A percentile compares a stretch with the other conserved stretches of the same genome.
Evolutionary conservation across 2,329 filamentous ascomycete genomes (phyloP).

Genomic region (Fusarium sp.): DNA sequence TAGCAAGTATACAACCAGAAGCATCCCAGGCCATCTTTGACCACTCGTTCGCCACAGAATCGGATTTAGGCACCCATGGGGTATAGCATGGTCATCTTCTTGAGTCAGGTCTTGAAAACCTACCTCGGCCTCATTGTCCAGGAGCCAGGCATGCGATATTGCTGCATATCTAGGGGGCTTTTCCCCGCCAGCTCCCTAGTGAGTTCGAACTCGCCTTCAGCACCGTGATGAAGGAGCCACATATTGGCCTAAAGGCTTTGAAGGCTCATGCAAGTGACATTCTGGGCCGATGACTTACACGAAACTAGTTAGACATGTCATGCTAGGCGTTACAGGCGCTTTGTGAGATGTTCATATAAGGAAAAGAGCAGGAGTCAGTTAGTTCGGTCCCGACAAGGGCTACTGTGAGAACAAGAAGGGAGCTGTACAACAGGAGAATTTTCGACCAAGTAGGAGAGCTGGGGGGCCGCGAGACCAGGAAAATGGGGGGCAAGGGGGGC

Average conservation of each 20-base stretch:
- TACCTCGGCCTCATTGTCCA: not conserved
- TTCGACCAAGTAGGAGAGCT: not conserved
- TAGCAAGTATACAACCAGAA: not conserved
- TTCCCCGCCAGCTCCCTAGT: not conserved
- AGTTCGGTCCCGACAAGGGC: not conserved
- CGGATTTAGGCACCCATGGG: not conserved
- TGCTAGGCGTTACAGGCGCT: not conserved
- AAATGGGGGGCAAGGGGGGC: not conserved
- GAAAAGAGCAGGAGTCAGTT: not conserved
- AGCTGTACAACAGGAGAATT: not conserved
- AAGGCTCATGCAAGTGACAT: not conserved
- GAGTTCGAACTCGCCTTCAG: not conserved
- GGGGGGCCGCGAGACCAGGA: not conserved
- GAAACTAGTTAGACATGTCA: not conserved
- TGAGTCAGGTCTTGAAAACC: not conserved
- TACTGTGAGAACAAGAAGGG: not conserved
- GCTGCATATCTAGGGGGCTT: not conserved
- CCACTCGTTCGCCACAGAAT: not conserved
- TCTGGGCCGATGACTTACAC: not conserved
- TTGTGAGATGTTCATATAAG: not conserved
- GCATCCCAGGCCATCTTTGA: not conserved
- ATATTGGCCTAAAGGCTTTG: not conserved
- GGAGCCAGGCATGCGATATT: not conserved
- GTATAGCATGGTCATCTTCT: not conserved
- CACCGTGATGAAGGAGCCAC: not conserved